phyloP scores from a whole-genome alignment of 2,329 filamentous ascomycete species.

The Botrytis deweyae region DNA sequence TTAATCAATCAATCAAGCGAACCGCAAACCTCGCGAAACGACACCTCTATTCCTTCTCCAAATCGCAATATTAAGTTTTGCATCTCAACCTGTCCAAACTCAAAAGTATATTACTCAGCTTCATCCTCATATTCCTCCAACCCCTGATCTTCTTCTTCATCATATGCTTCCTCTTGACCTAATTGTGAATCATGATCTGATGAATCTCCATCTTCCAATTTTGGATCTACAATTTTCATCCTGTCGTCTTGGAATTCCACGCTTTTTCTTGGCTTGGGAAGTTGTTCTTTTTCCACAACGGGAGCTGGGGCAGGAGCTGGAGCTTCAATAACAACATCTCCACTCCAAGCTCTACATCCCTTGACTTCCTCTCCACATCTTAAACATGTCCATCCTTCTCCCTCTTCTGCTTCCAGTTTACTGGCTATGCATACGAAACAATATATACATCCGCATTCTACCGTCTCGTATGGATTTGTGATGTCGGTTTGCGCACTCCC shows the following conservation, averaged over 20 bases:
- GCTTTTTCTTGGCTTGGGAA: neutral
- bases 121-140: constrained; percentile 8
- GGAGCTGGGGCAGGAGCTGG: constrained; percentile 7
- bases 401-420: constrained; percentile 85
- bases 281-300: neutral
- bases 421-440: constrained; percentile 96
- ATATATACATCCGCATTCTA: constrained; percentile 88
- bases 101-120: neutral
- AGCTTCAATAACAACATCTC: constrained; percentile 72
- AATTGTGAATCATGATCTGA: constrained; percentile 29
- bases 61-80: neutral
- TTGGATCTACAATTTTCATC: neutral
- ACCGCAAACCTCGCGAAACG: neutral
- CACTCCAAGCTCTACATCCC: constrained; percentile 86
- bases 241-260: constrained; percentile 3
- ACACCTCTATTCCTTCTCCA: neutral
- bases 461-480: constrained; percentile 91
- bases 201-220: constrained; percentile 6
- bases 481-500: constrained; percentile 90
- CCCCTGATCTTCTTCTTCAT: constrained; percentile 33
- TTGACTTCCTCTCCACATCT: constrained; percentile 82
- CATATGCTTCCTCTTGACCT: constrained; percentile 34
- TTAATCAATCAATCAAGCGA: neutral
- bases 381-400: constrained; percentile 89
- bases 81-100: neutral